A percentile compares a stretch with the other conserved stretches of the same genome.
Conservation (phyloP, 495 filamentous ascomycete species). For the Penicillium chermesinum region DNA sequence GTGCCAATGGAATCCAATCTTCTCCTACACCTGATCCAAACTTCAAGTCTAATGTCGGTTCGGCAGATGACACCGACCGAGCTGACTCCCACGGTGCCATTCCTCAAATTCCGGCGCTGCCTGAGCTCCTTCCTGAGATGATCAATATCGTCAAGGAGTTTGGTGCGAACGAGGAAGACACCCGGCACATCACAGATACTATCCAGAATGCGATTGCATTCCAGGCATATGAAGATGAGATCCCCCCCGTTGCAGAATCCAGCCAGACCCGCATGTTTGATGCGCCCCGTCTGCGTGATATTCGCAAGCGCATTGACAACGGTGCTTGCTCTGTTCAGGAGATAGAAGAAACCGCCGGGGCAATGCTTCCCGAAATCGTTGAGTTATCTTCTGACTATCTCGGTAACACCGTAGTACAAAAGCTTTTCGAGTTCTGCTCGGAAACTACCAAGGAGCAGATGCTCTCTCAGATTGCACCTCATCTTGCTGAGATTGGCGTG, state of each 20-base stretch:
- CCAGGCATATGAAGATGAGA: constrained; percentile 69
- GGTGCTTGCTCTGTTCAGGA: constrained; percentile 77
- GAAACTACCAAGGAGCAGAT: constrained; percentile 86
- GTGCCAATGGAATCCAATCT: constrained; percentile 75
- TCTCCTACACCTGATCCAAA: constrained; percentile 89
- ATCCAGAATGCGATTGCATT: constrained; percentile 73
- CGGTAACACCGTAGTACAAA: constrained; percentile 98
- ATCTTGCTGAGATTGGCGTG: constrained; percentile 91
- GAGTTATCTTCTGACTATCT: constrained; percentile 93
- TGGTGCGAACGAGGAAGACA: constrained; percentile 79
- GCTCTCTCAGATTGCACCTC: constrained; percentile 80
- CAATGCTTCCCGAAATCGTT: constrained; percentile 94
- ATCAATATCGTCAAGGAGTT: constrained; percentile 82
- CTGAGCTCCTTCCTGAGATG: constrained; percentile 76
- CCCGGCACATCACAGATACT: constrained; percentile 61
- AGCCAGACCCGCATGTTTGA: constrained; percentile 89
- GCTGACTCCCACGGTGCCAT: constrained; percentile 41
- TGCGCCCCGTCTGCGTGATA: constrained; percentile 91
- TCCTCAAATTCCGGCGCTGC: constrained; percentile 65
- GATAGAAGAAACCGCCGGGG: constrained; percentile 84
- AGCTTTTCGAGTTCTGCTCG: constrained; percentile 93
- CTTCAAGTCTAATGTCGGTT: constrained; percentile 26
- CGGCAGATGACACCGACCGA: constrained; percentile 34
- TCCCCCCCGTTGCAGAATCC: constrained; percentile 83
- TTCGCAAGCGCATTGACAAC: constrained; percentile 96